Percentiles rank a stretch among this genome's conserved stretches.
Evolutionary conservation across 2,329 filamentous ascomycete genomes (phyloP).

Genomic region (Aureobasidium mangrovei): DNA sequence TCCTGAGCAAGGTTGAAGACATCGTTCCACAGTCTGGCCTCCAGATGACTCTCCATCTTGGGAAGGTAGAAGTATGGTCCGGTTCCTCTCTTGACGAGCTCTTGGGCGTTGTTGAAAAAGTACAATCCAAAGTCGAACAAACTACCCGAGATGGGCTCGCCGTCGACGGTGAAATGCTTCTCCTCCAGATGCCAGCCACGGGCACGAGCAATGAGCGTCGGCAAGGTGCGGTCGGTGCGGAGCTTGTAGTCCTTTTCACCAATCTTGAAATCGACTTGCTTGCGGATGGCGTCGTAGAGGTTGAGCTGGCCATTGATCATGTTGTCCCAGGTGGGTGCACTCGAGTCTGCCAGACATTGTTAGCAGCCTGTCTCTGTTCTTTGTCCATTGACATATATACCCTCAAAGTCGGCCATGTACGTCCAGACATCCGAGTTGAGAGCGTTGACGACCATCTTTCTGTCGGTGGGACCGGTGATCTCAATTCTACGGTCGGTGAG

Average conservation of each 20-base stretch:
- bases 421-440: slow-evolving; percentile 95
- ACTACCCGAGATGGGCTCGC: slow-evolving; percentile 83
- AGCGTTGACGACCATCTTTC: slow-evolving; percentile 99
- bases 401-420: slow-evolving; percentile 99
- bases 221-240: slow-evolving; percentile 74
- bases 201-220: slow-evolving; percentile 87
- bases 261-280: slow-evolving; percentile 92
- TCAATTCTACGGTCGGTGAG: slow-evolving; percentile 89
- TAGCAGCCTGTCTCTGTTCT: slow-evolving; percentile 1
- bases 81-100: slow-evolving; percentile 72
- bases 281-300: slow-evolving; percentile 89
- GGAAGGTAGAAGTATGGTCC: slow-evolving; percentile 98
- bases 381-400: slow-evolving; percentile 41
- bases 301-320: slow-evolving; percentile 99
- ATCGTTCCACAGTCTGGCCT: slow-evolving; percentile 97
- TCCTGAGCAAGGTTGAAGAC: slow-evolving; percentile 94
- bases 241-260: slow-evolving; percentile 96
- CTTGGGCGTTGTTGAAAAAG: slow-evolving; percentile 96
- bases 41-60: slow-evolving; percentile 96
- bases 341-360: slow-evolving; percentile 58
- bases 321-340: slow-evolving; percentile 95
- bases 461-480: slow-evolving; percentile 93
- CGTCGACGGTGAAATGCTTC: slow-evolving; percentile 94
- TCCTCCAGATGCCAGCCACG: slow-evolving; percentile 97
- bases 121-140: slow-evolving; percentile 98